Evolutionary conservation across 805 yeast genomes (phyloP), one percentile per base, ranked within the genome.

Genomic region (Candida maesae): DNA sequence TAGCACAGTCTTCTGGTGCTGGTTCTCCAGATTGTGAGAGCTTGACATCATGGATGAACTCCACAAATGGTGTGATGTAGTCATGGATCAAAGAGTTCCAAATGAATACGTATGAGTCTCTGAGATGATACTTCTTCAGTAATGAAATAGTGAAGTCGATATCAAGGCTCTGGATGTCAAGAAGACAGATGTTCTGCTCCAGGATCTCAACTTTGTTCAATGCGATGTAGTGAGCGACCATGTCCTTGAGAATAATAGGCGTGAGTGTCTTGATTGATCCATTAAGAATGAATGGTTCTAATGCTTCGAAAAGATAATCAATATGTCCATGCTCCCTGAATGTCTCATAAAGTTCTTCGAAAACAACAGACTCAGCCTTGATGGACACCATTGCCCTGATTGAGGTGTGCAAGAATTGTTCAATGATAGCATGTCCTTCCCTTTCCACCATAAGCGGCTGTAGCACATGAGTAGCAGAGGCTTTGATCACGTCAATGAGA

Each of bases 61-160:
- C 88, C 20, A 73, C 54, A 25, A 89, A 61, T 0, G 96, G 96
- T 0, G 88, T 73, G 13, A 71, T 55, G 58, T 77, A 88, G 55
- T 93, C 98, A 17, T 70, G 62, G 30, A 93, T 65, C 5, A 87
- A 64, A 2, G 64, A 66, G 49, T 79, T 86, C 84, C 91, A 84
- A 15, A 93, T 74, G 56, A 78, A 88, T 0, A 79, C 71, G 36
- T 76, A 64, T 27, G 86, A 74, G 39, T 86, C 95, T 26, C 68
- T 66, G 6, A 90, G 63, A 7, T 73, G 64, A 50, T 79, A 66
- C 45, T 70, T 56, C 29, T 67, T 65, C 57, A 96, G 82, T 14
- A 85, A 62, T 11, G 68, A 68, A 12, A 88, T 69, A 0, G 95
- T 79, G 17, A 81, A 64, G 60, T 91, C 96, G 27, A 91, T 74